Percentiles rank a stretch among this genome's conserved stretches.
Evolutionary conservation across 148 eudicot species (phyloP).

Genomic region (Dianthus caryophyllus): DNA sequence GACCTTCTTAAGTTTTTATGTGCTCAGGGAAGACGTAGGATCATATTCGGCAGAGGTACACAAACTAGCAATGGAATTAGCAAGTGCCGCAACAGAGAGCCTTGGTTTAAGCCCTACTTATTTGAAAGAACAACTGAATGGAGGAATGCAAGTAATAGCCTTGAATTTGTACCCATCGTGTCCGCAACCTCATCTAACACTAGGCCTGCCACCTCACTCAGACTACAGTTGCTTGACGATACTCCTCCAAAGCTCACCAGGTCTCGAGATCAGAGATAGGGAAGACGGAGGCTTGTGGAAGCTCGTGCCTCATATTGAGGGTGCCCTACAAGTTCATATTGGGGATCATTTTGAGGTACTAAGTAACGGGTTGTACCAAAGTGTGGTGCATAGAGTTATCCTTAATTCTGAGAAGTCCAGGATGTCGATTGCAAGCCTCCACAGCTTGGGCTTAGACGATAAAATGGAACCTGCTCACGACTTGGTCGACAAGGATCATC

Average conservation of each 20-base stretch:
- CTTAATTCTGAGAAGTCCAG: slow-evolving; percentile 38
- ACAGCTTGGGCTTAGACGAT: slow-evolving; percentile 54
- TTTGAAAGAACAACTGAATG: slow-evolving; percentile 24
- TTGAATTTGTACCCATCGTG: slow-evolving; percentile 56
- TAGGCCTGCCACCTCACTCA: slow-evolving; percentile 61
- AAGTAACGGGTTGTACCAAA: slow-evolving; percentile 59
- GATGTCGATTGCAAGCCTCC: slow-evolving; percentile 60
- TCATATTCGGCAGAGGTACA: slow-evolving; percentile 27
- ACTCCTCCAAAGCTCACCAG: slow-evolving; percentile 36
- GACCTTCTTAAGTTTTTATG: background rate
- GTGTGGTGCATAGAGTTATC: slow-evolving; percentile 47
- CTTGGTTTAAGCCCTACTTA: slow-evolving; percentile 39
- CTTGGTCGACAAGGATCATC: slow-evolving; percentile 40
- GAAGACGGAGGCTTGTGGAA: slow-evolving; percentile 39
- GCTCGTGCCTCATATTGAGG: slow-evolving; percentile 31
- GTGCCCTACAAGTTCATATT: slow-evolving; percentile 46
- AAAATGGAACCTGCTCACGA: slow-evolving; percentile 42
- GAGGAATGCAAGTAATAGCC: slow-evolving; percentile 54
- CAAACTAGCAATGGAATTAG: slow-evolving; percentile 30
- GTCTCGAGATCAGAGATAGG: slow-evolving; percentile 43
- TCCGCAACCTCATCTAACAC: slow-evolving; percentile 41
- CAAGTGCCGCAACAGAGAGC: slow-evolving; percentile 44
- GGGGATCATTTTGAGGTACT: slow-evolving; percentile 62
- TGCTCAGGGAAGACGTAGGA: slow-evolving; percentile 49
- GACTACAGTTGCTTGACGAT: slow-evolving; percentile 54